Evolutionary conservation across 176 grass and related monocot species (phyloP), one percentile per base, ranked within the genome.

Genomic region (Triticum urartu): DNA sequence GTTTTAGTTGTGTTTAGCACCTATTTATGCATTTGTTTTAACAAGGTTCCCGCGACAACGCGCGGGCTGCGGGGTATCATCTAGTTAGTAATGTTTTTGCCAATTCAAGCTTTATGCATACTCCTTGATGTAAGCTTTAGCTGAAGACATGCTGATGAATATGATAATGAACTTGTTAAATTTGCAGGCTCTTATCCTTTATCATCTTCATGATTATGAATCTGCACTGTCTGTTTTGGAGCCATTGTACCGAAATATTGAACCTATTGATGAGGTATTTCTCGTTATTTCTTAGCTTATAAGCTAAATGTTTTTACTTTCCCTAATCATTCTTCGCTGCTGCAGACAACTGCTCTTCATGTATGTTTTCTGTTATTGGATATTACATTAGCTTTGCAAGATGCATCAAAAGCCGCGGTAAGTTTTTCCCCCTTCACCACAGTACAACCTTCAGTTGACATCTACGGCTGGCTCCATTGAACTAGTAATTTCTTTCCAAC

Each of bases 361-460:
- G 93, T 90, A 39, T 98, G 93, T 78, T 92, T 98, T 91, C 93
- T 98, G 24, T 79, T 98, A 48, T 79, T 98, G 91, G 95, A 98
- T 91, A 92, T 95, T 92, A 33, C 95, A 79, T 89, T 95, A 73
- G 88, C 91, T 78, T 88, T 85, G 77, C 87, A 93, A 87, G 93
- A 98, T 87, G 89, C 89, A 80, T 82, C 89, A 83, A 92, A 84
- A 91, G 95, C 92, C 67, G 88, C 83, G 30, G 97, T 99, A 91
- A 93, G 94, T 93, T 88, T 68, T 58, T 79, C 52, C 40, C 79
- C 61, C 22, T 42, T 56, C 24, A 18, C 83, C 34, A 82, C 64
- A 36, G n/a, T 76, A 26, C 66, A 47, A 36, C 36, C 12, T 35
- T 14, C 83, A 76, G 18, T 61, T 76, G n/a, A 48, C 17, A 62